Evolutionary conservation across 2,329 filamentous ascomycete genomes (phyloP).

Genomic region (Cyphellophora europaea): DNA sequence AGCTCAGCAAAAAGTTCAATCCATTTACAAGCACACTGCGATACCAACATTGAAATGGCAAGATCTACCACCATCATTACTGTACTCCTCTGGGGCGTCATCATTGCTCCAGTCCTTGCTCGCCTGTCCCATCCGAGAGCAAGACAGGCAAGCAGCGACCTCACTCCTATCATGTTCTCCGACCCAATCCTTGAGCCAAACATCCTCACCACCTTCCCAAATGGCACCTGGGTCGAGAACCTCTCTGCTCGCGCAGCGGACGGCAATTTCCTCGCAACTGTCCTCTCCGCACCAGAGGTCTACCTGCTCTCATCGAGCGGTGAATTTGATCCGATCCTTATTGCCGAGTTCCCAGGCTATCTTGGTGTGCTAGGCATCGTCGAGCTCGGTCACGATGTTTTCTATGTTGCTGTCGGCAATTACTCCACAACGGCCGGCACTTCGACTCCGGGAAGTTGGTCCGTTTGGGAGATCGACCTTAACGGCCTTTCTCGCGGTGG

Average conservation of each 20-base stretch:
- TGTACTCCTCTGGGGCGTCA: not conserved
- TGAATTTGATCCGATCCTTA: slow-evolving; percentile 17
- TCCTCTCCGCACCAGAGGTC: slow-evolving; percentile 18
- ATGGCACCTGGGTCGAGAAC: slow-evolving; percentile 22
- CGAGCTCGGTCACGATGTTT: slow-evolving; percentile 18
- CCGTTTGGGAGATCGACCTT: not conserved
- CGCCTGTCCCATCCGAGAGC: not conserved
- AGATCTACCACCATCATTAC: not conserved
- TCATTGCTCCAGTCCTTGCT: not conserved
- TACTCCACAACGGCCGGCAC: slow-evolving; percentile 3
- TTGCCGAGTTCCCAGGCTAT: slow-evolving; percentile 20
- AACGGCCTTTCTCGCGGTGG: not conserved
- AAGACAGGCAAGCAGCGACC: not conserved
- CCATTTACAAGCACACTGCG: no score
- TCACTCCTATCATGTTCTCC: not conserved
- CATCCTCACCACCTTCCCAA: not conserved
- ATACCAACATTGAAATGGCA: not conserved
- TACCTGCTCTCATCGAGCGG: slow-evolving; percentile 22
- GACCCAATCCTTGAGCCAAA: not conserved
- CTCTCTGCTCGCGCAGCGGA: slow-evolving; percentile 23
- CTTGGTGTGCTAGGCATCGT: slow-evolving; percentile 24
- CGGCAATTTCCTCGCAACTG: slow-evolving; percentile 24
- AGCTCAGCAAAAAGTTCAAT: no score
- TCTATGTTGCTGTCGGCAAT: slow-evolving; percentile 10
- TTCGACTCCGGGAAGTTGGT: not conserved